Percentiles rank a stretch among this genome's conserved stretches.
Conservation (phyloP, 2,329 filamentous ascomycete species). For the Fusarium sp. region DNA sequence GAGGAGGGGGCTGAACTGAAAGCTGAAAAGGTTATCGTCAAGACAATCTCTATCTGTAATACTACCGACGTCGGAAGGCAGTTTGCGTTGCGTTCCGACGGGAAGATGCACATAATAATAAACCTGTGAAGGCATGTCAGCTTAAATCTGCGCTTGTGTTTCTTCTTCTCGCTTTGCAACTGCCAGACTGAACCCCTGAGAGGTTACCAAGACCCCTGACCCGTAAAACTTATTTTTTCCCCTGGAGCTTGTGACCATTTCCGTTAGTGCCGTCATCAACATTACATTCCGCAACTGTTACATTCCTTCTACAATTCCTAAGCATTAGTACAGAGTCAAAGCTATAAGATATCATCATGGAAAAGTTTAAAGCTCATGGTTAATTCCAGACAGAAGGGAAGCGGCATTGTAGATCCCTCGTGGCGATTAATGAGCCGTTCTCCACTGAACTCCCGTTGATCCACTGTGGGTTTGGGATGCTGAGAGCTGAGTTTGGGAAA, state of each 20-base stretch:
- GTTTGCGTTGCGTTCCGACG: not conserved
- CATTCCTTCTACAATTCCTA: not conserved
- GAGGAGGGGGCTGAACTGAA: not conserved
- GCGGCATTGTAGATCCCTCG: conserved; percentile 4
- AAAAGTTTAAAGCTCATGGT: not conserved
- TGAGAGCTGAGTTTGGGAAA: not conserved
- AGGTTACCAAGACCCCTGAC: conserved; percentile 26
- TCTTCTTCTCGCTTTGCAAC: not conserved
- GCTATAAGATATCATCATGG: no score
- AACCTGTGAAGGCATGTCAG: no score
- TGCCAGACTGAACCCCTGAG: conserved; percentile 29
- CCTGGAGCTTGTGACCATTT: conserved; percentile 27
- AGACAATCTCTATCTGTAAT: not conserved
- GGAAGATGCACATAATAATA: not conserved
- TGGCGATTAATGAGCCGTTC: conserved; percentile 1
- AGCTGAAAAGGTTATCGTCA: not conserved
- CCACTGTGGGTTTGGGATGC: conserved; percentile 19
- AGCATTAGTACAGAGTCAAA: no score
- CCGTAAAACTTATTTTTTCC: conserved; percentile 6
- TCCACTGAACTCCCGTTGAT: conserved; percentile 10
- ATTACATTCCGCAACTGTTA: not conserved
- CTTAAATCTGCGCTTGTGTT: not conserved
- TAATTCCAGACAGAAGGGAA: not conserved
- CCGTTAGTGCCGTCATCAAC: not conserved
- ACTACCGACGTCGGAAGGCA: not conserved